Evolutionary conservation across 75 land plant species (phyloP).

Genomic region (Pinus albicaulis): DNA sequence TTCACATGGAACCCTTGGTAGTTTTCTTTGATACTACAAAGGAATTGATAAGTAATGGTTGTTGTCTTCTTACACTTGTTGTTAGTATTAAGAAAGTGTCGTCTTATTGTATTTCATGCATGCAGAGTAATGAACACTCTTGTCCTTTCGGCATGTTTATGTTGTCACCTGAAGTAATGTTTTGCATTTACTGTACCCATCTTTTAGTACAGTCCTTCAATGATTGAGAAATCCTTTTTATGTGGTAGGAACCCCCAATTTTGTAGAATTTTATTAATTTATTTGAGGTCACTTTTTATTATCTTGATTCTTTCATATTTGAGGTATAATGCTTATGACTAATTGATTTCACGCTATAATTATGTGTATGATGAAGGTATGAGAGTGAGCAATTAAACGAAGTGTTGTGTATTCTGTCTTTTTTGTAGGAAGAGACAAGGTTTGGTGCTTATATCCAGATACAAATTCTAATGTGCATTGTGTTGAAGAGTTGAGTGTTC

Average conservation of each 20-base stretch:
- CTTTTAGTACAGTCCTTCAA: not conserved
- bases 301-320: not conserved
- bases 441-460: conserved; percentile 91
- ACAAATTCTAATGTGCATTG: conserved; percentile 22
- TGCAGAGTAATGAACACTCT: not conserved
- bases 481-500: conserved; percentile 21
- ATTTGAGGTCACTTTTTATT: too few species aligned
- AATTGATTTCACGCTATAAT: not conserved
- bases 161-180: not conserved
- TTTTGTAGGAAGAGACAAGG: conserved; percentile 63
- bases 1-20: not conserved
- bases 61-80: not conserved
- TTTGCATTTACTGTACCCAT: not conserved
- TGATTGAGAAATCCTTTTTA: not conserved
- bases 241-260: not conserved
- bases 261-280: not conserved
- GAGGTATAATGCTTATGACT: not conserved
- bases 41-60: not conserved
- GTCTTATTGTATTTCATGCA: not conserved
- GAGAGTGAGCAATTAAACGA: not conserved
- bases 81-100: not conserved
- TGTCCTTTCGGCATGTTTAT: not conserved
- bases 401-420: not conserved
- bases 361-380: not conserved
- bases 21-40: not conserved